Evolutionary conservation across 2,329 filamentous ascomycete species (phyloP).

Genomic region (Colletotrichum falcatum): DNA sequence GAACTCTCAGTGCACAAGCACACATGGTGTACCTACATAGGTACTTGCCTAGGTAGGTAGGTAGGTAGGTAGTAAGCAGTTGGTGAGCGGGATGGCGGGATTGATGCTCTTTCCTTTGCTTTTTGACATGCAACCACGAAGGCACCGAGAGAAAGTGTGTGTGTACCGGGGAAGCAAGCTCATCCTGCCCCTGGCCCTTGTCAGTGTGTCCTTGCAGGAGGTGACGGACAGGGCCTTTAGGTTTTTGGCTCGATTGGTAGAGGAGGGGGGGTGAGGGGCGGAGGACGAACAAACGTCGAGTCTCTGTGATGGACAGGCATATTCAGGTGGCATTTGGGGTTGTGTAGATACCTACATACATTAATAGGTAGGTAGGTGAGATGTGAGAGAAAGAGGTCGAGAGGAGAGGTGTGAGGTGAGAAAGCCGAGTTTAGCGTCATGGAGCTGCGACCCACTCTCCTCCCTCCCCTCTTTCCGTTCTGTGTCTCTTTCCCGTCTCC

Average conservation of each 20-base stretch:
- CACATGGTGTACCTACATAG: too few relatives aligned
- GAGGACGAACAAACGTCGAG: slow-evolving; percentile 8
- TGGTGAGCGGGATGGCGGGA: slow-evolving; percentile 24
- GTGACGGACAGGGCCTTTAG: slow-evolving; percentile 32
- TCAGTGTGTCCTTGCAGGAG: slow-evolving; percentile 33
- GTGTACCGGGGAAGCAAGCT: slow-evolving; percentile 40
- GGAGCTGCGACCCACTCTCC: slow-evolving; percentile 9
- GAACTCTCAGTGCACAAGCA: slow-evolving; percentile 19
- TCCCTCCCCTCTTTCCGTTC: slow-evolving; percentile 21
- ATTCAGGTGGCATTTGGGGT: background rate
- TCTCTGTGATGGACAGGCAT: slow-evolving; percentile 14
- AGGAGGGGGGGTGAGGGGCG: background rate
- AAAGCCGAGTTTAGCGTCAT: slow-evolving; percentile 30
- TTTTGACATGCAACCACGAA: slow-evolving; percentile 15
- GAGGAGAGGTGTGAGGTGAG: slow-evolving; percentile 20
- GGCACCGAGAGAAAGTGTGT: slow-evolving; percentile 24
- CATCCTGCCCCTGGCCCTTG: slow-evolving; percentile 32
- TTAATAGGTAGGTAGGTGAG: background rate
- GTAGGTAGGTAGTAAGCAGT: slow-evolving; percentile 1
- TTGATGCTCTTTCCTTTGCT: slow-evolving; percentile 24
- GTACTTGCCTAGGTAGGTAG: too few relatives aligned
- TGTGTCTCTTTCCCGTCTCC: slow-evolving; percentile 3
- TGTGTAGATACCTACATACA: background rate
- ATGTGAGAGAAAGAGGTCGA: background rate
- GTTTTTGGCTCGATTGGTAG: slow-evolving; percentile 28